Evolutionary conservation across 345 rosid genomes (phyloP).

Genomic region (Eucalyptus decipiens): DNA sequence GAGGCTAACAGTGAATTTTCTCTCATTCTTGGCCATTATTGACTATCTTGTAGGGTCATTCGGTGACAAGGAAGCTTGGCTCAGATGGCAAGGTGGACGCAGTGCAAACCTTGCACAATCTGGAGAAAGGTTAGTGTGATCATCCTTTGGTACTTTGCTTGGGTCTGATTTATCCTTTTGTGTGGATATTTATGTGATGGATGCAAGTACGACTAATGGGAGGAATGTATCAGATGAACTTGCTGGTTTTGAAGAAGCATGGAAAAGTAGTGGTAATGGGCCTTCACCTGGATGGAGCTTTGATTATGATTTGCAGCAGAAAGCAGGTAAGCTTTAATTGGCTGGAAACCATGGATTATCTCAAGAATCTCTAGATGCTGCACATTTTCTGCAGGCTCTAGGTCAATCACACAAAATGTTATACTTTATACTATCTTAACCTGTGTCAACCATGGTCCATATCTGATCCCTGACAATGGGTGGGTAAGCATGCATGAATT

Average conservation of each 20-base stretch:
- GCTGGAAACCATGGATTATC: background rate
- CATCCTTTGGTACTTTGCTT: background rate
- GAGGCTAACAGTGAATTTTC: background rate
- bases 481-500: background rate
- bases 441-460: background rate
- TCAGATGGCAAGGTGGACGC: slow-evolving; percentile 74
- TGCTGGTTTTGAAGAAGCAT: slow-evolving; percentile 45
- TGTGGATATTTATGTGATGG: background rate
- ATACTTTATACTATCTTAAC: background rate
- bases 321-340: slow-evolving; percentile 11
- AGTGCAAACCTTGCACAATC: slow-evolving; percentile 60
- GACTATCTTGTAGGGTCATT: slow-evolving; percentile 45
- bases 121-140: slow-evolving; percentile 45
- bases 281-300: slow-evolving; percentile 9
- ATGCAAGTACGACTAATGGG: background rate
- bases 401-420: background rate
- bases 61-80: slow-evolving; percentile 60
- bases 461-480: background rate
- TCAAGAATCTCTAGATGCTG: background rate
- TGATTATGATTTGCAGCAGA: slow-evolving; percentile 3
- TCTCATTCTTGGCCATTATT: background rate
- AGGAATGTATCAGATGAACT: slow-evolving; percentile 38
- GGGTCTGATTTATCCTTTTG: background rate
- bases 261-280: slow-evolving; percentile 41
- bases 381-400: background rate